A percentile compares a stretch with the other conserved stretches of the same genome.
phyloP scores from a whole-genome alignment of 73 alveolate genomes.

The Symbiodinium pilosum region DNA sequence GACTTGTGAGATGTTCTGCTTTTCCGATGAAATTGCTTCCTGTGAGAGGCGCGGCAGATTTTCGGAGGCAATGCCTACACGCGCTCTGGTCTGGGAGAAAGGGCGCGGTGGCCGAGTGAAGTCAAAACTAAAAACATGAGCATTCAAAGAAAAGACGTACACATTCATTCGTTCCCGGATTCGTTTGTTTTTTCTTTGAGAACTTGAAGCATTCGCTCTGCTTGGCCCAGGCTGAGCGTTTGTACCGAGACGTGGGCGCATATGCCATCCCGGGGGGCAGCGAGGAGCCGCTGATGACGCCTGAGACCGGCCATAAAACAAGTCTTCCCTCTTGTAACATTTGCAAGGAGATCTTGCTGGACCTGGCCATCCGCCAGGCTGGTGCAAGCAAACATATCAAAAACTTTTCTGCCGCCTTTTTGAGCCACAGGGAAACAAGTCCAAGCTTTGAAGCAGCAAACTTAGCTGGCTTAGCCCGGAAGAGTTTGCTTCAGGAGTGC shows the following conservation, averaged over 20 bases:
- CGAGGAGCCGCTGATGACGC: too few species aligned
- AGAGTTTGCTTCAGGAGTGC: too few species aligned
- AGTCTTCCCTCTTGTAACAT: neutral
- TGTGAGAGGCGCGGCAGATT: slow-evolving; percentile 90
- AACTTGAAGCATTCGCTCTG: neutral
- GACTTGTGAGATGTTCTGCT: too few species aligned
- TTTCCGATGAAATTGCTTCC: too few species aligned
- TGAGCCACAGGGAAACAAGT: slow-evolving; percentile 53
- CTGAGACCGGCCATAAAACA: neutral
- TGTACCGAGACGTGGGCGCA: slow-evolving; percentile 87
- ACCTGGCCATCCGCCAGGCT: slow-evolving; percentile 90
- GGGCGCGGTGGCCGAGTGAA: neutral
- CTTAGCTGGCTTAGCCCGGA: too few species aligned
- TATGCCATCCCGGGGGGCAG: slow-evolving; percentile 88
- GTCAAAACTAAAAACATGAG: neutral
- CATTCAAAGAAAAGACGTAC: neutral
- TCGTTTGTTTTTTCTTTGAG: neutral
- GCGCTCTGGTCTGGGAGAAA: slow-evolving; percentile 49
- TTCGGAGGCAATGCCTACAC: slow-evolving; percentile 93
- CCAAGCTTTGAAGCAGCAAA: slow-evolving; percentile 27
- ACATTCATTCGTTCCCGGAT: neutral
- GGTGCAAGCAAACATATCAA: too few species aligned
- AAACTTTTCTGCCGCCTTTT: neutral
- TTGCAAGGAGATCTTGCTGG: slow-evolving; percentile 59
- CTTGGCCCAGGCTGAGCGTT: slow-evolving; percentile 27